Percentiles rank a stretch among this genome's conserved stretches.
Evolutionary conservation across 768 basidiomycete species (phyloP).

Genomic region (Psilocybe azurescens): DNA sequence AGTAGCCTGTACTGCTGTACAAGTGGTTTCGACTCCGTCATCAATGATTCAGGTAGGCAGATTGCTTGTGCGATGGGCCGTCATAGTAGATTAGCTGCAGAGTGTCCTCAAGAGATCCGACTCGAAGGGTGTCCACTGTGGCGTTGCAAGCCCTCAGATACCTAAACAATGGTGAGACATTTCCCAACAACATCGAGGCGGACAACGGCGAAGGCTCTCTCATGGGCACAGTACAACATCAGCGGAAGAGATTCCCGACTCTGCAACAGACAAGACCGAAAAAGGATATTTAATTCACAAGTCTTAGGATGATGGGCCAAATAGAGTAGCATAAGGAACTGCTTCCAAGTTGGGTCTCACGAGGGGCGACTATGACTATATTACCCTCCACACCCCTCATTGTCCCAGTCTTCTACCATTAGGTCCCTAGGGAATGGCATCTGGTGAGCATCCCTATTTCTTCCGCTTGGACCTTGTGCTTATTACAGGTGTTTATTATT

Average conservation of each 20-base stretch:
- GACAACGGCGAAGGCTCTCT: background rate
- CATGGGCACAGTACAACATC: background rate
- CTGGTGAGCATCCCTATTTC: constrained; percentile 14
- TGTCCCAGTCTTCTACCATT: too few relatives aligned
- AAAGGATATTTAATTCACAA: constrained; percentile 18
- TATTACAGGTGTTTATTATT: background rate
- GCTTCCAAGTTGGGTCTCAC: constrained; percentile 3
- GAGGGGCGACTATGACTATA: background rate
- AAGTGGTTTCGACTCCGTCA: too few relatives aligned
- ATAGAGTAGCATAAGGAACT: constrained; percentile 4
- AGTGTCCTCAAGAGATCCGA: too few relatives aligned
- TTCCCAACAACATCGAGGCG: background rate
- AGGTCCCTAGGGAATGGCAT: constrained; percentile 22
- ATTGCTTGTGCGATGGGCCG: too few relatives aligned
- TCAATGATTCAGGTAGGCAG: too few relatives aligned
- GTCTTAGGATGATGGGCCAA: constrained; percentile 12
- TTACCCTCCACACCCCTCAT: background rate
- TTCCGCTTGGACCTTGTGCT: too few relatives aligned
- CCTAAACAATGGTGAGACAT: background rate
- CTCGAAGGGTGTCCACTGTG: too few relatives aligned
- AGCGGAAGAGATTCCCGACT: background rate
- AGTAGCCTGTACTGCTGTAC: too few relatives aligned
- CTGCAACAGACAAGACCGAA: constrained; percentile 14
- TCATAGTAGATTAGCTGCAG: too few relatives aligned
- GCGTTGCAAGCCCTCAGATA: too few relatives aligned